These are phyloP conservation scores for Aspergillus bombycis DNA, from an alignment of 2,329 filamentous ascomycete genomes.

Conservation along the genomic window DNA sequence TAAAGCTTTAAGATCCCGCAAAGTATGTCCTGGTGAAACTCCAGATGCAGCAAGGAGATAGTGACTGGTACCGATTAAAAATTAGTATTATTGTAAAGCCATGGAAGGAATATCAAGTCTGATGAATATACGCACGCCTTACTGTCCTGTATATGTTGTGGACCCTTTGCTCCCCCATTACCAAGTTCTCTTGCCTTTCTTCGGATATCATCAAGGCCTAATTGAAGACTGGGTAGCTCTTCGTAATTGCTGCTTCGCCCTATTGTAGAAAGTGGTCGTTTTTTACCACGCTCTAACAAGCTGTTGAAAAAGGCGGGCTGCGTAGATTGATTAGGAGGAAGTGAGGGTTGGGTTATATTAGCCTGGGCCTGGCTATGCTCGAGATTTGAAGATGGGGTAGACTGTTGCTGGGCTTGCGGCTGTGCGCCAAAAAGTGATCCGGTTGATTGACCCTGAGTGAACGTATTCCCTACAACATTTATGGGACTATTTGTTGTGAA, in stretches of 20 bases:
- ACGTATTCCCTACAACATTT: conserved; percentile 29
- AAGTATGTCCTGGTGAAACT: conserved; percentile 81
- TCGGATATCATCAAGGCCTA: conserved; percentile 86
- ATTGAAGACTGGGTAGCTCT: conserved; percentile 84
- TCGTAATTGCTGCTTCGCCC: conserved; percentile 60
- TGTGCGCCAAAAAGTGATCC: conserved; percentile 32
- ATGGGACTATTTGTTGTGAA: conserved; percentile 32
- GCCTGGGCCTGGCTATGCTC: conserved; percentile 32
- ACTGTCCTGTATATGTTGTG: conserved; percentile 46
- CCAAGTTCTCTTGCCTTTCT: conserved; percentile 77
- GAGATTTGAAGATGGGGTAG: conserved; percentile 29
- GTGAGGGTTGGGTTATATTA: conserved; percentile 27
- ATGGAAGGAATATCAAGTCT: not conserved
- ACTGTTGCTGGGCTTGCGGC: conserved; percentile 30
- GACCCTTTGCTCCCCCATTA: conserved; percentile 59
- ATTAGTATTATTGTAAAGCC: not conserved
- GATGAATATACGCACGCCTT: conserved; percentile 54
- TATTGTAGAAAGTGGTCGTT: conserved; percentile 69
- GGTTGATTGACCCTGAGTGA: conserved; percentile 28
- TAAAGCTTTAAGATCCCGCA: conserved; percentile 85
- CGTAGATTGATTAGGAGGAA: conserved; percentile 35
- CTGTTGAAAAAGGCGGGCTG: conserved; percentile 68
- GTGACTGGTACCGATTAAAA: conserved; percentile 59
- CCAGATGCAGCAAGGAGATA: conserved; percentile 93
- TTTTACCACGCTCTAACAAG: conserved; percentile 65